Percentiles rank a stretch among this genome's conserved stretches.
Evolutionary conservation across 2,329 filamentous ascomycete genomes (phyloP).

Genomic region (Trichoderma aggressivum): DNA sequence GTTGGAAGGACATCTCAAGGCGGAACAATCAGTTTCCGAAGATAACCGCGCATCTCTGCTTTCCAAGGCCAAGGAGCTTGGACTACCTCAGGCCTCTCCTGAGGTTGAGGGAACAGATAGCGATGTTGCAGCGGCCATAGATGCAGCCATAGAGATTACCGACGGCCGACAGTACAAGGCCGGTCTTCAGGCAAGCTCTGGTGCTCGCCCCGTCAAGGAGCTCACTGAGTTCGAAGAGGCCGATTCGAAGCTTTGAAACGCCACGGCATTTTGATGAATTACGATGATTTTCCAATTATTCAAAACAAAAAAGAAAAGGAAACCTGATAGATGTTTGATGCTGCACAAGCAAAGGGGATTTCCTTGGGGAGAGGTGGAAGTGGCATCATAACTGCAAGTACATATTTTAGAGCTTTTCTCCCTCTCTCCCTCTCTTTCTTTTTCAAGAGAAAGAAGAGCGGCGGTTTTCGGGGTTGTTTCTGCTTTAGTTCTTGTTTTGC

Average conservation of each 20-base stretch:
- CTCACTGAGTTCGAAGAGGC: slow-evolving; percentile 82
- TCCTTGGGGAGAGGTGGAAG: not conserved
- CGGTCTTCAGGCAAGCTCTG: slow-evolving; percentile 66
- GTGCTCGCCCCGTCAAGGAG: slow-evolving; percentile 69
- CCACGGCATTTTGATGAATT: not conserved
- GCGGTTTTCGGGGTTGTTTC: not conserved
- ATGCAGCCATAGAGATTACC: slow-evolving; percentile 58
- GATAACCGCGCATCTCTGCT: slow-evolving; percentile 50
- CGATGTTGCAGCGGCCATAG: slow-evolving; percentile 42
- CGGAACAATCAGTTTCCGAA: slow-evolving; percentile 46
- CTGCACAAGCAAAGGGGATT: slow-evolving; percentile 17
- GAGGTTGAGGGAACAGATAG: slow-evolving; percentile 34
- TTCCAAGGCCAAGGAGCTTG: slow-evolving; percentile 43
- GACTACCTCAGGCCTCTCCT: slow-evolving; percentile 35
- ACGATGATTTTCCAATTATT: slow-evolving; percentile 10
- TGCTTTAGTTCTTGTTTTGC: not conserved
- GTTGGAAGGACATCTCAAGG: slow-evolving; percentile 49
- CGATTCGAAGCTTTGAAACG: slow-evolving; percentile 68
- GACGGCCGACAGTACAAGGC: slow-evolving; percentile 82
- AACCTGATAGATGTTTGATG: slow-evolving; percentile 16
- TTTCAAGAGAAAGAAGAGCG: not conserved
- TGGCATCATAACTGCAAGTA: not conserved
- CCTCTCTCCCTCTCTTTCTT: not conserved
- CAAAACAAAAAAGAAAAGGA: not conserved
- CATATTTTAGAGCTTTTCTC: not conserved